Base-by-base conservation (phyloP, 352 stramenopile species). In the Phytopythium mirpurense region DNA sequence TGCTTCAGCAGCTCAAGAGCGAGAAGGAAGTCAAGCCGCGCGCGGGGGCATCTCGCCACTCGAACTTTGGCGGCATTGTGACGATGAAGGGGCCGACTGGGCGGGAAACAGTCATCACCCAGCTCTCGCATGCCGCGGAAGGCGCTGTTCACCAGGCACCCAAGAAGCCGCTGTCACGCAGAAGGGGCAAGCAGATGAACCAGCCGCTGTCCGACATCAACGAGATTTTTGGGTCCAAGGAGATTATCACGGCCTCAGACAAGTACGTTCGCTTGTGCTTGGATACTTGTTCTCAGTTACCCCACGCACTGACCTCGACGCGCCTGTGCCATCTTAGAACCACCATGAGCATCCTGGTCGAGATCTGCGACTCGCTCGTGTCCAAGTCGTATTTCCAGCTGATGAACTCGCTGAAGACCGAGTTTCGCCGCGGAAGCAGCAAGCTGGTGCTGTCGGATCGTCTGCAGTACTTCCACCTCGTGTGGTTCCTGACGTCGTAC, bases 401-500 rank as follows among this genome's bases (percentile, higher is more conserved):
- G 11, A 93, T 81, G 0, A 91, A 87, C 43, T 93, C 81, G 29
- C 72, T 95, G 29, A 93, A 93, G 51, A 85, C 78, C 38, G 85
- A 95, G 54, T 95, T 95, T 37, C 81, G 85, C 37, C 65, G 85
- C 51, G 85, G 84, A 35, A 95, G 85, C 59, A 83, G 41, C 61
- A 93, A 93, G 53, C 59, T 95, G 40, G 77, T 95, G 21, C 77
- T 74, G 6, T 88, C 80, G 3, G 85, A 95, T 80, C 74, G 81
- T n/a, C 68, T 95, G 2, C 78, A 93, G 68, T 95, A 95, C 45
- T 93, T 95, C 56, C 81, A 93, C 56, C 60, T 95, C 19, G 70
- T 93, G 19, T 92, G 81, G 80, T 95, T 93, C 55, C 65, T 93
- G 9, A 93, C 78, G 14, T 78, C 62, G 14, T 95, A 92, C 57